Evolutionary conservation across 306 rosid species (phyloP), one percentile per base, ranked within the genome.

Genomic region (Medicago ruthenica): DNA sequence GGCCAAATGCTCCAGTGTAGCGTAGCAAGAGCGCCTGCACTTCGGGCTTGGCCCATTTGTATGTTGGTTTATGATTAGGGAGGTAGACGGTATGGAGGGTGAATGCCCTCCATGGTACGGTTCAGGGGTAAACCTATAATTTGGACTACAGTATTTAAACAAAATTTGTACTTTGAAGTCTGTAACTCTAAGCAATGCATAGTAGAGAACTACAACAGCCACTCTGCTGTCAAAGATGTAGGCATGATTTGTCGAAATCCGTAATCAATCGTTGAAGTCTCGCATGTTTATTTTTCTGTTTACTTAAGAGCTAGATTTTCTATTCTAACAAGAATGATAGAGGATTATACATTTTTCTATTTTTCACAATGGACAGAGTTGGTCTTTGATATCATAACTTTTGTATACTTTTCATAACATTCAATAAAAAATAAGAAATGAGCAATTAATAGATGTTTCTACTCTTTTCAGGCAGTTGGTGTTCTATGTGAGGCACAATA

Each of bases 401-500:
- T 53, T 51, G 60, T 37, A 27, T 65, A 44, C 44, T 47, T 70
- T 36, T 70, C 40, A 55, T 55, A 55, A 47, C 34, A 64, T 58
- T 73, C 53, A 21, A 7, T 40, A 37, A 2, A 48, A n/a, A 44
- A 0, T 36, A 68, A 55, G 64, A 27, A 55, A 80, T 54, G 22
- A 69, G 74, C 58, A 78, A 54, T 63, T 86, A 83, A 80, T 79
- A 42, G 39, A 41, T 71, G 71, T 55, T 76, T 84, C 13, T 57
- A 76, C 59, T 72, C 41, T 79, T 22, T 91, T 73, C 92, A 93
- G 98, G 78, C 93, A 57, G 58, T 78, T 17, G 89, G 92, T 42
- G 93, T 89, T 63, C 83, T 93, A 44, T 84, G 82, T 3, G 93
- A 88, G 84, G 85, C 92, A 80, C 98, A 89, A 57, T 91, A 88